Percentiles rank a stretch among this genome's conserved stretches.
Evolutionary conservation across 2,329 filamentous ascomycete species (phyloP).

Genomic region (Aspergillus novoparasiticus): DNA sequence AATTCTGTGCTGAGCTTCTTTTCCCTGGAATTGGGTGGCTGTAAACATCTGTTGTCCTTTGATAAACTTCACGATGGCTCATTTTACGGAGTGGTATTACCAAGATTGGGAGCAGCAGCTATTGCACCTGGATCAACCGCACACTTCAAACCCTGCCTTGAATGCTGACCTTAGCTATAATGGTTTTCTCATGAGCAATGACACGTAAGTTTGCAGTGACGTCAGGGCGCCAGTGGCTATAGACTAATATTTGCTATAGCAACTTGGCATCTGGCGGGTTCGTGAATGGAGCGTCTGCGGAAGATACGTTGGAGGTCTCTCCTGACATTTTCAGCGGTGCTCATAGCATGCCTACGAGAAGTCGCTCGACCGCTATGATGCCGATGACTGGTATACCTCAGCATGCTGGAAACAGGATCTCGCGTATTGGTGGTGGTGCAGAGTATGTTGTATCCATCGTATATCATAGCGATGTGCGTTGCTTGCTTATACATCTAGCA

Average conservation of each 20-base stretch:
- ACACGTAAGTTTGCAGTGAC: neutral
- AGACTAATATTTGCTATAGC: neutral
- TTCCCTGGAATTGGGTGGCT: neutral
- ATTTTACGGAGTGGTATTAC: neutral
- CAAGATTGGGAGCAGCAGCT: constrained; percentile 2
- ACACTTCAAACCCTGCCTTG: neutral
- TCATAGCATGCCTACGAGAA: neutral
- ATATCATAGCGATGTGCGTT: neutral
- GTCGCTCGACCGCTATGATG: neutral
- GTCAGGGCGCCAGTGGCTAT: neutral
- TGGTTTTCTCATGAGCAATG: constrained; percentile 1
- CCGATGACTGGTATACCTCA: neutral
- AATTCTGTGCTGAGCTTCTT: neutral
- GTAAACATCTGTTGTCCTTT: neutral
- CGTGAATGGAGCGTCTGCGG: neutral
- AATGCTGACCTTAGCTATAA: neutral
- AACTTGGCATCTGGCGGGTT: constrained; percentile 2
- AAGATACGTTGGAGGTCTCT: neutral
- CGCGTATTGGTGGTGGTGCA: neutral
- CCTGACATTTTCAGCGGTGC: neutral
- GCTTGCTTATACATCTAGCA: neutral
- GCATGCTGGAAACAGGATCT: neutral
- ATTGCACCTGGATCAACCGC: neutral
- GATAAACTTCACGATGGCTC: neutral
- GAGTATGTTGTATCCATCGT: neutral